phyloP scores from a whole-genome alignment of 192 early-diverging fungal genomes.

The Obelidium mucronatum region DNA sequence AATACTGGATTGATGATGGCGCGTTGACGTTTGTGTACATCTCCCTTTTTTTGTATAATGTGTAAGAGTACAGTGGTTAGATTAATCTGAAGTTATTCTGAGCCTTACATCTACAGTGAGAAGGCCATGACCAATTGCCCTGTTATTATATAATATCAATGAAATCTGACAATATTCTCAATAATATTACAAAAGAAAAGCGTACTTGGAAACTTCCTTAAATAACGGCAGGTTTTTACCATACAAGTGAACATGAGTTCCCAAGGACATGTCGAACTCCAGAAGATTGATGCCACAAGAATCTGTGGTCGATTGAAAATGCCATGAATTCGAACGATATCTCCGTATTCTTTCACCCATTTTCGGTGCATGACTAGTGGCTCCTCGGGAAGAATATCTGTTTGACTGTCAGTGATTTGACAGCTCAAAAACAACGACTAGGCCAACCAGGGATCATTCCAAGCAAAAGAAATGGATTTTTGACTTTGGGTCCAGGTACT shows the following conservation, averaged over 20 bases:
- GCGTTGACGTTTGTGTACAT: conserved; percentile 14
- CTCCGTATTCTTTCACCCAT: neutral
- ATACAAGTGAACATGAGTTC: neutral
- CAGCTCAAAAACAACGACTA: too few relatives aligned
- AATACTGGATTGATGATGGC: conserved; percentile 23
- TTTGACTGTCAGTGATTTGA: too few relatives aligned
- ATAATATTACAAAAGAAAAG: too few relatives aligned
- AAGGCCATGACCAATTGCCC: neutral
- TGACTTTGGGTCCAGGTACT: too few relatives aligned
- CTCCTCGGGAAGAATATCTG: too few relatives aligned
- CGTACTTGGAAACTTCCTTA: too few relatives aligned
- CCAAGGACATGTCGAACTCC: conserved; percentile 1
- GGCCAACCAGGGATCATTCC: too few relatives aligned
- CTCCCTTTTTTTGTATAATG: neutral
- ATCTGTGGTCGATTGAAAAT: neutral
- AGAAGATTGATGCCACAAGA: conserved; percentile 2
- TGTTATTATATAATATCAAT: too few relatives aligned
- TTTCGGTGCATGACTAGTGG: neutral
- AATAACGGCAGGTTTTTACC: neutral
- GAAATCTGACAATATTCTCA: too few relatives aligned
- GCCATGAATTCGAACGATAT: neutral
- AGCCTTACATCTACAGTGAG: neutral
- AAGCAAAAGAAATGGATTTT: too few relatives aligned
- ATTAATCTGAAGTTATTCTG: neutral
- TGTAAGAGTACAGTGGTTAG: neutral